phyloP scores from a whole-genome alignment of 495 filamentous ascomycete genomes.

The Podospora sp. region DNA sequence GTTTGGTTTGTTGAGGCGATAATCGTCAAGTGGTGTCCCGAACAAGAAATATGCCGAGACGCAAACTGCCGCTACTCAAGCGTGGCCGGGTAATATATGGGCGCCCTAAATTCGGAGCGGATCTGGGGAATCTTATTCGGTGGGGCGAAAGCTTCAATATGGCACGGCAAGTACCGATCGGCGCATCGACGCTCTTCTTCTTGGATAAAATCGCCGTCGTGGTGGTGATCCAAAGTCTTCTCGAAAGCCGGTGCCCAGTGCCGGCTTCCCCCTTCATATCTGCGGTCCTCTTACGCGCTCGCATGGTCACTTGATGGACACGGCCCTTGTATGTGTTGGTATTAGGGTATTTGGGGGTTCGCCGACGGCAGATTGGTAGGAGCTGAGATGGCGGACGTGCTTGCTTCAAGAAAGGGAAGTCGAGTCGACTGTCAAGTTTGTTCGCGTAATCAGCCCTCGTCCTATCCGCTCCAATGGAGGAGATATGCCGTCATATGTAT shows the following conservation, averaged over 20 bases:
- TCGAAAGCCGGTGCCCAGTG: not conserved
- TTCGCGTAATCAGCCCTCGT: not conserved
- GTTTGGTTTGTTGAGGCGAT: not conserved
- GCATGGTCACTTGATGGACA: not conserved
- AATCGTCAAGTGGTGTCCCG: not conserved
- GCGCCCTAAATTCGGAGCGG: constrained; percentile 20
- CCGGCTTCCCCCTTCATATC: not conserved
- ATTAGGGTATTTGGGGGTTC: not conserved
- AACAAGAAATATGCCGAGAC: constrained; percentile 8
- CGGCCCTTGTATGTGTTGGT: not conserved
- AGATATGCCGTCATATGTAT: too few species aligned
- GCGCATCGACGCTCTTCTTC: constrained; percentile 10
- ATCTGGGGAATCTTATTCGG: constrained; percentile 24
- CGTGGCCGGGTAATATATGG: constrained; percentile 22
- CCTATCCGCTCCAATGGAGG: not conserved
- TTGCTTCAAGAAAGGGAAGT: not conserved
- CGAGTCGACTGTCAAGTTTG: not conserved
- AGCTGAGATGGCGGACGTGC: not conserved
- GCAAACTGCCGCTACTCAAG: constrained; percentile 13
- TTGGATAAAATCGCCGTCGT: constrained; percentile 22
- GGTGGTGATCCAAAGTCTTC: not conserved
- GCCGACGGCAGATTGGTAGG: not conserved
- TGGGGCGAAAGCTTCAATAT: constrained; percentile 11
- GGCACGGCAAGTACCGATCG: constrained; percentile 19
- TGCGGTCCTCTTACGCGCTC: not conserved